A percentile compares a stretch with the other conserved stretches of the same genome.
Evolutionary conservation across 2,329 filamentous ascomycete genomes (phyloP).

Genomic region (Xylaria arbuscula): DNA sequence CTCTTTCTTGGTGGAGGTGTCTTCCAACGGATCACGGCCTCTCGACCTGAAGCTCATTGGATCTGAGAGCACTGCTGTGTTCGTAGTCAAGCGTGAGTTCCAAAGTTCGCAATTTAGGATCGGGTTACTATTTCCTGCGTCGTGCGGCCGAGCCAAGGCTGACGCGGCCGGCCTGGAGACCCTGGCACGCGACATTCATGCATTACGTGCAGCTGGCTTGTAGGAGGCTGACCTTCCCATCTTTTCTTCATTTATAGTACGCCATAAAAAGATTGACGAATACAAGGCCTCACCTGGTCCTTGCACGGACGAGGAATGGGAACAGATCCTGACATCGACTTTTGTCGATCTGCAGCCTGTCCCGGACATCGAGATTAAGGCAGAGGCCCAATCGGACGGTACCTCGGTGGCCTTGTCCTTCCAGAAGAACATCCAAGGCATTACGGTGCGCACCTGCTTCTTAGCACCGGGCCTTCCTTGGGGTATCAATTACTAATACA

Average conservation of each 20-base stretch:
- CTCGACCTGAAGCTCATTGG: slow-evolving; percentile 75
- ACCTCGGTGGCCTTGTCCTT: slow-evolving; percentile 70
- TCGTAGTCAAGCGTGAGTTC: slow-evolving; percentile 66
- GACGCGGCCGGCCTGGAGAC: slow-evolving; percentile 31
- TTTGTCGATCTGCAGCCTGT: slow-evolving; percentile 63
- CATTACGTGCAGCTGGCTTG: slow-evolving; percentile 32
- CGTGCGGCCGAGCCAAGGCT: slow-evolving; percentile 27
- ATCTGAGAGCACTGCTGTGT: slow-evolving; percentile 73
- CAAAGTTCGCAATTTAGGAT: slow-evolving; percentile 12
- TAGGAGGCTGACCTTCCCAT: slow-evolving; percentile 39
- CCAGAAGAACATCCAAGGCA: slow-evolving; percentile 73
- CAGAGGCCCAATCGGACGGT: slow-evolving; percentile 64
- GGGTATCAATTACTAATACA: slow-evolving; percentile 28
- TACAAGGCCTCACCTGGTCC: slow-evolving; percentile 65
- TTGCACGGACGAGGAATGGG: slow-evolving; percentile 74
- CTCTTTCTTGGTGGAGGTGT: slow-evolving; percentile 71
- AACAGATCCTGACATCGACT: slow-evolving; percentile 66
- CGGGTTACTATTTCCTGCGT: slow-evolving; percentile 18
- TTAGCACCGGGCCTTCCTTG: slow-evolving; percentile 12
- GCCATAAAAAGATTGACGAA: slow-evolving; percentile 64
- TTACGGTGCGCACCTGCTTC: slow-evolving; percentile 65
- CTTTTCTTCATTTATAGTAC: slow-evolving; percentile 57
- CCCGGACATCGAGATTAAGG: slow-evolving; percentile 68
- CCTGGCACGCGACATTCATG: slow-evolving; percentile 43
- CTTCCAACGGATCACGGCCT: slow-evolving; percentile 60